Evolutionary conservation across 108 stramenopile genomes (phyloP), one percentile per base, ranked within the genome.

Genomic region (Cyclotella atomus): DNA sequence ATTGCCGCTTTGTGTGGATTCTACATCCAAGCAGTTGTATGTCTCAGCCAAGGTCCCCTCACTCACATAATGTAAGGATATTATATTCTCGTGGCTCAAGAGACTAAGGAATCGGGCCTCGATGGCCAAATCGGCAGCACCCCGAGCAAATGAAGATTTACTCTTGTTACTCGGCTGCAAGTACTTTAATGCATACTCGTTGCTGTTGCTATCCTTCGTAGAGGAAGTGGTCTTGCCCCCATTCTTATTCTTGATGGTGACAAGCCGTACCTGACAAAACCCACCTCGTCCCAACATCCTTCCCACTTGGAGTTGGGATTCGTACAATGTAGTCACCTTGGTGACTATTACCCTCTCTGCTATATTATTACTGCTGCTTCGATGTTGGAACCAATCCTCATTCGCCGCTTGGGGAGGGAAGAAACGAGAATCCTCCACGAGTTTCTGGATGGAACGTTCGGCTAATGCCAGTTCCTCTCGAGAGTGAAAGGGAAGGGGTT

Each of bases 41-140:
- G 35, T 60, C 63, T 77, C 71, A 24, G 52, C 59, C 45, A 82
- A 71, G 23, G 47, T 80, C 35, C 88, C 89, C 0, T 70, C 87
- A 33, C 85, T 83, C 25, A 90, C 85, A 38, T 81, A 84, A 45
- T 82, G 83, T 23, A 93, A 54, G 27, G 67, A 44, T 44, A 93
- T 73, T 24, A 93, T 88, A 62, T 93, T 84, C 6, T 87, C 85
- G 41, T 93, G 92, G 46, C 81, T 64, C 56, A 93, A 53, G 12
- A 71, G 24, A 0, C 76, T 75, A 17, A 93, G 59, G 49, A 90
- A 90, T 10, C 76, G 64, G 6, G 89, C 87, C 65, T 93, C 92
- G 6, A 81, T 86, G 28, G 78, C 87, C 78, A 93, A 77, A 66
- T 93, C 92, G 20, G 89, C 81, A 16, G 77, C 88, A n/a, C 84